Percentiles rank a stretch among this genome's conserved stretches.
phyloP scores from a whole-genome alignment of 2,329 filamentous ascomycete species.

The Celoporthe dispersa region DNA sequence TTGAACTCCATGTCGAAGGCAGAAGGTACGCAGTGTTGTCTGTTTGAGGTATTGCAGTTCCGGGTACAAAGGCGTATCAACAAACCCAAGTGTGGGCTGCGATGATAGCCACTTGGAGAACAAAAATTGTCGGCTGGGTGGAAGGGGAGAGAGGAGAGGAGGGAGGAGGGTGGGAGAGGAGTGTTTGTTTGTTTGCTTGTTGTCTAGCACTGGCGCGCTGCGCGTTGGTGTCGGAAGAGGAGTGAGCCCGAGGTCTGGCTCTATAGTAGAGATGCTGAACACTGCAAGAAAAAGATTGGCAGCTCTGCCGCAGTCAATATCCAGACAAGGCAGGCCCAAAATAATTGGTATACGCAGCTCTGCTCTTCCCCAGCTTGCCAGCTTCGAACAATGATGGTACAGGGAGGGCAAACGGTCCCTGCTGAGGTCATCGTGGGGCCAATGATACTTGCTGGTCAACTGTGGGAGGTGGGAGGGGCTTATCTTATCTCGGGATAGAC shows the following conservation, averaged over 20 bases:
- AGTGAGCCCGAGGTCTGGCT: neutral
- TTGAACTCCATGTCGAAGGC: conserved; percentile 67
- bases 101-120: neutral
- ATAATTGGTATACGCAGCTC: neutral
- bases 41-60: neutral
- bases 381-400: neutral
- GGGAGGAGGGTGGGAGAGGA: too few species aligned
- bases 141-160: neutral
- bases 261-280: neutral
- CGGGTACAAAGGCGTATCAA: neutral
- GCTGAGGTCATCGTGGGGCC: conserved; percentile 30
- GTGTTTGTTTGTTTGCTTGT: neutral
- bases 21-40: conserved; percentile 14
- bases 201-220: neutral
- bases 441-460: neutral
- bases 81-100: neutral
- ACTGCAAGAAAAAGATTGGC: neutral
- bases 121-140: neutral
- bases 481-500: conserved; percentile 17
- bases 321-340: neutral
- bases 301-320: neutral
- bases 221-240: neutral
- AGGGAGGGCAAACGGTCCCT: neutral
- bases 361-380: neutral
- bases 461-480: neutral